phyloP scores from a whole-genome alignment of 176 grass and related monocot species.

The Calamus simplicifolius region DNA sequence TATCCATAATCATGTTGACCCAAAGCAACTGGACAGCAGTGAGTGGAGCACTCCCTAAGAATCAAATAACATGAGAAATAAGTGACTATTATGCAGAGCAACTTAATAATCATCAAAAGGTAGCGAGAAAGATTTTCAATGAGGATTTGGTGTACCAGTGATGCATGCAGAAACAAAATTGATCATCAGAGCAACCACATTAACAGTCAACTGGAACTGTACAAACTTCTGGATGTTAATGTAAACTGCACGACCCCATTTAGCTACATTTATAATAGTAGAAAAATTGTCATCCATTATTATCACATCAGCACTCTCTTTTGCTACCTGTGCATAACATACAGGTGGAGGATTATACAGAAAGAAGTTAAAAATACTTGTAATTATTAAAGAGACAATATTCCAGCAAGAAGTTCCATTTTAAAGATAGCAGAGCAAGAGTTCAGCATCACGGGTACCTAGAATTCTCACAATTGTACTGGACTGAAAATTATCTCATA shows the following conservation, averaged over 20 bases:
- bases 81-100: no score
- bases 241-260: slow-evolving; percentile 91
- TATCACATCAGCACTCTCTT: slow-evolving; percentile 94
- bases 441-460: no score
- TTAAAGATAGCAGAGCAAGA: no score
- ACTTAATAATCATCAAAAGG: no score
- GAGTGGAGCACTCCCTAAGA: slow-evolving; percentile 71
- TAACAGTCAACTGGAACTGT: slow-evolving; percentile 93
- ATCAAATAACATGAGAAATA: no score
- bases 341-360: no score
- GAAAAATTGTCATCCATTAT: slow-evolving; percentile 95
- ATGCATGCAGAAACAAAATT: slow-evolving; percentile 84
- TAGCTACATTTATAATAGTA: slow-evolving; percentile 79
- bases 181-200: slow-evolving; percentile 75
- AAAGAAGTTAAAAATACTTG: no score
- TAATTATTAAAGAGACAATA: no score
- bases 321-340: slow-evolving; percentile 60
- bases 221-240: slow-evolving; percentile 99
- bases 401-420: no score
- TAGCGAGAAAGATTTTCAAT: neutral
- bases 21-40: slow-evolving; percentile 85
- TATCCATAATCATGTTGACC: slow-evolving; percentile 99
- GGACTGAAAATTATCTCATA: no score
- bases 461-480: no score
- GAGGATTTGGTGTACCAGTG: slow-evolving; percentile 41